Evolutionary conservation across 2,329 filamentous ascomycete species (phyloP).

Genomic region (Curvularia hawaiiensis): DNA sequence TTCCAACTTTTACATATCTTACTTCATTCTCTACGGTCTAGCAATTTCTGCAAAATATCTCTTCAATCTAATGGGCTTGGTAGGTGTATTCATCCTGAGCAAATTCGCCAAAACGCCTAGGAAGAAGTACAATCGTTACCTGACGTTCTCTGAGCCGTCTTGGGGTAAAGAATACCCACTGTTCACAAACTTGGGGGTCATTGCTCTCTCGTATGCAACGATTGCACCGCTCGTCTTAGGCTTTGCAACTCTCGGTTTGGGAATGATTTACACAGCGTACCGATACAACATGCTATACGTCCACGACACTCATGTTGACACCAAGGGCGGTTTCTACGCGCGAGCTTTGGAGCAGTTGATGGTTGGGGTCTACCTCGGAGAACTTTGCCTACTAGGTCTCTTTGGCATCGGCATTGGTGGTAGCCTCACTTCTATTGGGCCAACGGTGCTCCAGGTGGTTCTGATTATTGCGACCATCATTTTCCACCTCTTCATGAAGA

Average conservation of each 20-base stretch:
- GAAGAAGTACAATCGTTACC: constrained; percentile 33
- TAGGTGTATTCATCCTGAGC: constrained; percentile 82
- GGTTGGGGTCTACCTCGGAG: constrained; percentile 55
- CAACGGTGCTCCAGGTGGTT: constrained; percentile 50
- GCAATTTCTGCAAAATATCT: constrained; percentile 49
- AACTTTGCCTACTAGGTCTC: constrained; percentile 54
- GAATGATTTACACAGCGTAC: constrained; percentile 54
- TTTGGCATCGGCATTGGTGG: constrained; percentile 49
- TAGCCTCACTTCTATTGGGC: constrained; percentile 42
- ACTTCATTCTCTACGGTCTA: constrained; percentile 86
- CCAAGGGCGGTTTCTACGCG: constrained; percentile 53
- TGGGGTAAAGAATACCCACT: constrained; percentile 56
- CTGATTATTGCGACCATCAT: constrained; percentile 48
- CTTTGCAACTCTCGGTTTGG: constrained; percentile 53
- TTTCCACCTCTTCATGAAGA: constrained; percentile 48
- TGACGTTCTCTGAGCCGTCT: constrained; percentile 50
- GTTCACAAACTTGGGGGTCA: constrained; percentile 53
- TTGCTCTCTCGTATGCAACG: constrained; percentile 54
- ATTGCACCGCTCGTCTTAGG: constrained; percentile 56
- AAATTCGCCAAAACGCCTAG: constrained; percentile 58
- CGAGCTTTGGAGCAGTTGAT: constrained; percentile 54
- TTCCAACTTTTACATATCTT: constrained; percentile 94
- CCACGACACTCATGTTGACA: constrained; percentile 54
- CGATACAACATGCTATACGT: constrained; percentile 57
- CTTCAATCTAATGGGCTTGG: constrained; percentile 80